Evolutionary conservation across 2,329 filamentous ascomycete genomes (phyloP).

Genomic region (Dactylellina cionopaga): DNA sequence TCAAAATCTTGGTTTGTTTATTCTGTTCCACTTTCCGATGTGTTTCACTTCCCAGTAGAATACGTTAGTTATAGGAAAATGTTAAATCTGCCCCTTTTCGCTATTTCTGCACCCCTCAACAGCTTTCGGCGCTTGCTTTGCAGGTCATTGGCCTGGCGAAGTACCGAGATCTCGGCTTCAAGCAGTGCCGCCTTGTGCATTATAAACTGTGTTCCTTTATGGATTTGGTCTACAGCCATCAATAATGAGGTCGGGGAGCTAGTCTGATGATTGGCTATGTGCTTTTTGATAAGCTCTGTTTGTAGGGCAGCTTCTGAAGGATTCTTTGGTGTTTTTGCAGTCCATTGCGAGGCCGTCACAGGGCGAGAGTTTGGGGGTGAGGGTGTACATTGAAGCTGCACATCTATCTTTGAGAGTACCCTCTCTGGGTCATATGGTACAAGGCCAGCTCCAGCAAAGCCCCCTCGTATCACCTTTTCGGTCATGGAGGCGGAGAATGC

Average conservation of each 20-base stretch:
- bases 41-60: too few relatives aligned
- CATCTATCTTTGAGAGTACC: background rate
- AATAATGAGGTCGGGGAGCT: background rate
- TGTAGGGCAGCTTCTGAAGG: background rate
- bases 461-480: background rate
- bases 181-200: background rate
- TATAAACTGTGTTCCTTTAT: background rate
- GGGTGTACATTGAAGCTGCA: background rate
- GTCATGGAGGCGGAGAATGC: background rate
- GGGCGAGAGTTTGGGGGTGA: slow-evolving; percentile 2
- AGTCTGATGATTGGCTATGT: background rate
- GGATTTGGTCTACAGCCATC: background rate
- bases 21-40: too few relatives aligned
- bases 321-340: background rate
- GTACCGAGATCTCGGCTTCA: slow-evolving; percentile 58
- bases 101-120: too few relatives aligned
- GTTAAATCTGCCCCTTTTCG: too few relatives aligned
- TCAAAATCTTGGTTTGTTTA: too few relatives aligned
- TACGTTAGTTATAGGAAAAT: too few relatives aligned
- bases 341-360: too few relatives aligned
- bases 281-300: background rate
- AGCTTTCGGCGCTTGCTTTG: background rate
- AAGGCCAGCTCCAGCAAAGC: background rate
- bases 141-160: slow-evolving; percentile 57
- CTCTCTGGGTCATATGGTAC: background rate